These are phyloP conservation scores for Kingdonia uniflora DNA, from an alignment of 164 flowering plant species.

Conservation along the genomic window DNA sequence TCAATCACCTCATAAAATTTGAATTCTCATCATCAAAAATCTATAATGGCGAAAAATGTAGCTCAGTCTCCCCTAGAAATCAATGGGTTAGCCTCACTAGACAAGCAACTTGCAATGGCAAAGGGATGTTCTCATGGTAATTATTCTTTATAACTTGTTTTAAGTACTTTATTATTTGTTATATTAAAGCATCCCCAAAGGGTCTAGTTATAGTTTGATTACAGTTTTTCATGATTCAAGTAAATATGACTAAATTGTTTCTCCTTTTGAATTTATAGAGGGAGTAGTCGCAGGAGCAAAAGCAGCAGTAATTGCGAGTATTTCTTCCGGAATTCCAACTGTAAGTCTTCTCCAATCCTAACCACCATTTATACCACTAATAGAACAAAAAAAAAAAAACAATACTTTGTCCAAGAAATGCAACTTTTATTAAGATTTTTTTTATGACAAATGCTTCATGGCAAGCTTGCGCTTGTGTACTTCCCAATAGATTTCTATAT, in stretches of 20 bases:
- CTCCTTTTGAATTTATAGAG: constrained; percentile 24
- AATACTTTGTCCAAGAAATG: no score
- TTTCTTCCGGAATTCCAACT: constrained; percentile 87
- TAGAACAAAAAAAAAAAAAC: no score
- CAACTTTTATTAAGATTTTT: no score
- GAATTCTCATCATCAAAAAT: not conserved
- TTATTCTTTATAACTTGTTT: not conserved
- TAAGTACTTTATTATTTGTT: not conserved
- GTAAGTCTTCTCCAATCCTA: constrained; percentile 26
- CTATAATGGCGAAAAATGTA: constrained; percentile 1
- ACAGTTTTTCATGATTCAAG: no score
- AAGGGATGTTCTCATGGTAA: constrained; percentile 1
- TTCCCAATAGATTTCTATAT: no score
- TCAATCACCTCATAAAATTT: not conserved
- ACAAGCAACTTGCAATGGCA: not conserved
- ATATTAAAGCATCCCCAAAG: no score
- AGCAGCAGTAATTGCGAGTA: constrained; percentile 63
- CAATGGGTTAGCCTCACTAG: constrained; percentile 1
- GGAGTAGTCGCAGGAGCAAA: constrained; percentile 81
- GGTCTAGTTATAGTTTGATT: no score
- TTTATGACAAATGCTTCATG: not conserved
- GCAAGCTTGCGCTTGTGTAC: not conserved
- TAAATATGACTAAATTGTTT: not conserved
- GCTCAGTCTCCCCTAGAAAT: constrained; percentile 1
- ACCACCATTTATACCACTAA: not conserved